Evolutionary conservation across 2,329 filamentous ascomycete species (phyloP), one percentile per base, ranked within the genome.

Genomic region (Trichoderma guizhouense): DNA sequence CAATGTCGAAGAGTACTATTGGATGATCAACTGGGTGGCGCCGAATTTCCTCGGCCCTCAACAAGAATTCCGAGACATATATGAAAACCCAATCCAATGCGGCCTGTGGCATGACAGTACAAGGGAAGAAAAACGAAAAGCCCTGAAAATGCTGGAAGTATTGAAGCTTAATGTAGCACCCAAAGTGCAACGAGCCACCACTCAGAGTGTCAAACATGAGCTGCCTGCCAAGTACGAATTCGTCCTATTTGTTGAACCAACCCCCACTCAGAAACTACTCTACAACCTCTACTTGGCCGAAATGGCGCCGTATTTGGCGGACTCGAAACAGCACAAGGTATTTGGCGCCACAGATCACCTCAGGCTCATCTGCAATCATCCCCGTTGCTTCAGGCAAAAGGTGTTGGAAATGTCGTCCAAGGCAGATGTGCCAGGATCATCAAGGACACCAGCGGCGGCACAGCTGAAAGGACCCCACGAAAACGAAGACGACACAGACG

Each of bases 1-100:
- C 78, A 92, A 93, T 66, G 89, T 97, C 0, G 84, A 87, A 32
- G 95, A 98, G 76, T 97, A 97, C 77, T 94, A 91, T 77, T 84
- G 90, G n/a, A 93, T 97, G 89, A 91, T 97, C 72, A 88, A 95
- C 74, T 97, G 94, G 93, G 90, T 96, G 65, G 91, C 93, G 1
- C 92, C 93, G 0, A 89, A 89, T 28, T 97, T 93, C 78, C 85
- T 97, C 3, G 94, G 93, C 0, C 85, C 88, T 4, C 81, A 86
- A 11, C 76, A 81, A 0, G 91, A 95, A 76, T 98, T 98, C 79
- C 86, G 85, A 24, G 79, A 84, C 0, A 87, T 90, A n/a, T 97
- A 92, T 78, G 87, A 89, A 6, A 86, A 85, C 3, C 93, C 93
- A 0, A 97, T 98, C 74, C 85, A 91, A 69, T 82, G 87, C 12